Evolutionary conservation across 2,329 filamentous ascomycete species (phyloP).

Genomic region (Pestalotiopsis sp.): DNA sequence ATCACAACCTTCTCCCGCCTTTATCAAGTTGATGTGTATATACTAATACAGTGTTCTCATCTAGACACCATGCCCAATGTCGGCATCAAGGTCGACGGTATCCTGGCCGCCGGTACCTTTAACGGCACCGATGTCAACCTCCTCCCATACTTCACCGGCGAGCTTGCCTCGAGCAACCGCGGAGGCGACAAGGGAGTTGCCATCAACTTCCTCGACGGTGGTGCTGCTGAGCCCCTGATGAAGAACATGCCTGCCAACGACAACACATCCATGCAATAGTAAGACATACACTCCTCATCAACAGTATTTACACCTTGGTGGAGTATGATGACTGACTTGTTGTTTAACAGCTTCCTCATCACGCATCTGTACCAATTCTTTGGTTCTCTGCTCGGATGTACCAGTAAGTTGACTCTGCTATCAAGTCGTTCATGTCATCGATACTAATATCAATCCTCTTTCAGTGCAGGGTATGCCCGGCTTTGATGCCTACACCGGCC

Average conservation of each 20-base stretch:
- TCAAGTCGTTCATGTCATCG: no score
- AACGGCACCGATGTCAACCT: conserved; percentile 57
- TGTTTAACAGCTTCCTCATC: conserved; percentile 50
- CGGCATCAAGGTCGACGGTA: conserved; percentile 57
- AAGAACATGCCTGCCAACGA: conserved; percentile 57
- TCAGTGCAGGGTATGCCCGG: conserved; percentile 46
- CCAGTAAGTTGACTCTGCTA: conserved; percentile 19
- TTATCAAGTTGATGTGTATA: not conserved
- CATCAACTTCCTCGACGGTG: conserved; percentile 65
- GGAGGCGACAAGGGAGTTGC: conserved; percentile 46
- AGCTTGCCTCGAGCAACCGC: conserved; percentile 54
- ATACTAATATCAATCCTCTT: no score
- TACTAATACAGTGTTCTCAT: no score
- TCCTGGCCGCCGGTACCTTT: conserved; percentile 53
- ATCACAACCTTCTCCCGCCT: not conserved
- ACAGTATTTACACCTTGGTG: not conserved
- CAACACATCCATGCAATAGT: conserved; percentile 58
- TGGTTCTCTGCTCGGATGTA: conserved; percentile 59
- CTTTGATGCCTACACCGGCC: conserved; percentile 52
- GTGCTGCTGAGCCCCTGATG: conserved; percentile 56
- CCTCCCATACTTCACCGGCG: conserved; percentile 62
- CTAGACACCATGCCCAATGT: conserved; percentile 58
- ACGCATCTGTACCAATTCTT: conserved; percentile 67
- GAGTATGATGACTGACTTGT: not conserved
- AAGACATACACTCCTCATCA: conserved; percentile 25